Percentiles rank a stretch among this genome's conserved stretches.
These are phyloP conservation scores for Mallotus repandus DNA, from an alignment of 441 rosid genomes.

Conservation along the genomic window DNA sequence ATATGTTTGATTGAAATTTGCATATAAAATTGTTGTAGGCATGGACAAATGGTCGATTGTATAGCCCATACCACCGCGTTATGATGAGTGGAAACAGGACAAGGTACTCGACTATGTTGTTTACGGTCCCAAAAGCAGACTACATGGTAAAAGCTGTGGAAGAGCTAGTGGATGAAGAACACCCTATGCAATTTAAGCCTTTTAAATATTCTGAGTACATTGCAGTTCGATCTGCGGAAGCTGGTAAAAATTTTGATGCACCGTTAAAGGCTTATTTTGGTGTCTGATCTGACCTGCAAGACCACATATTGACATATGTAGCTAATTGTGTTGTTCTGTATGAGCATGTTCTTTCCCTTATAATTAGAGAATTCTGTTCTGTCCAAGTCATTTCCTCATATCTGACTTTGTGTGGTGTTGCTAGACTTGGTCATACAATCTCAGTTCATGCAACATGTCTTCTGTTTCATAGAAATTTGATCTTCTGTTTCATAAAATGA, in stretches of 20 bases:
- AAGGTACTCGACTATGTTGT: conserved; percentile 24
- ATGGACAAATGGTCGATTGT: conserved; percentile 25
- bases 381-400: too few species aligned
- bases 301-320: too few species aligned
- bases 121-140: conserved; percentile 22
- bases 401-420: too few species aligned
- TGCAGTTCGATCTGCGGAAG: conserved; percentile 13
- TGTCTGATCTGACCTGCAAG: neutral
- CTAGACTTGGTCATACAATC: too few species aligned
- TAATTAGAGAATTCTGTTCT: too few species aligned
- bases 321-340: too few species aligned
- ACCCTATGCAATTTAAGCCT: conserved; percentile 33
- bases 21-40: conserved; percentile 7
- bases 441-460: too few species aligned
- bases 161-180: conserved; percentile 27
- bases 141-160: conserved; percentile 24
- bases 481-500: too few species aligned
- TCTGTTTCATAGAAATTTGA: too few species aligned
- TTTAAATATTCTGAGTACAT: conserved; percentile 20
- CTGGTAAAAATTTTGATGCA: conserved; percentile 10
- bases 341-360: too few species aligned
- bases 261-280: conserved; percentile 13
- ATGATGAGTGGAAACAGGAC: conserved; percentile 26
- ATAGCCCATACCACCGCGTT: conserved; percentile 21
- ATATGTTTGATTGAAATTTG: neutral